Base-by-base conservation (phyloP, 1,284 basidiomycete species). In the Cryptococcus floricola region DNA sequence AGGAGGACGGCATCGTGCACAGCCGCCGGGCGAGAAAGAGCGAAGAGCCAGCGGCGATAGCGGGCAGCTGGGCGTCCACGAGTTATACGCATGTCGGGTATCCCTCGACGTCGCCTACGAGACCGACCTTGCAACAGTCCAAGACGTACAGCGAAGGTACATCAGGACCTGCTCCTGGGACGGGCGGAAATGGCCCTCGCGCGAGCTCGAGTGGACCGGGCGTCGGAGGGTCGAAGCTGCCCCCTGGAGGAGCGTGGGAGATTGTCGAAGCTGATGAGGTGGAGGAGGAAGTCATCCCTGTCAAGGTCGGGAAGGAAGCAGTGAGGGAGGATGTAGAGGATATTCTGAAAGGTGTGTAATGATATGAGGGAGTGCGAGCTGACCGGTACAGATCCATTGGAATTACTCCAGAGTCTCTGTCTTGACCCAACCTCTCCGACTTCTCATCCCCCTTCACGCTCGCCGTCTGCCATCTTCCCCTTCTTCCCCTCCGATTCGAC, bases 271-370 rank as follows among this genome's bases (percentile, higher is more conserved):
- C 62, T 4, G 56, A 58, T 4, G 70, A 71, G 41, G 41, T 64
- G 39, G 62, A 66, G 27, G 53, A 64, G 37, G 64, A 63, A 39
- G 48, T 50, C 7, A 55, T 61, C 31, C 63, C 63, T 1, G 41
- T 46, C 31, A 78, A 78, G 18, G 66, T 59, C 74, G 80, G 68
- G 70, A 81, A 64, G 77, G 81, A 79, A 47, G 71, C 70, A 2
- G 57, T 91, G 51, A 82, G 86, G 59, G 72, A 80, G n/a, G 85
- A 91, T 68, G 82, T 83, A 2, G 82, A 85, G 39, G 85, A 86
- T 54, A 84, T 91, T 60, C 81, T 89, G 54, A 81, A 82, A 66
- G 89, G 88, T 89, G 80, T 68, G 66, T 60, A 61, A 51, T 61
- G 60, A 48, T 62, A 59, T 51, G 60, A 48, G 12, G 47, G 53